Evolutionary conservation across 768 basidiomycete genomes (phyloP).

Genomic region (Nevesoporus exiguus): DNA sequence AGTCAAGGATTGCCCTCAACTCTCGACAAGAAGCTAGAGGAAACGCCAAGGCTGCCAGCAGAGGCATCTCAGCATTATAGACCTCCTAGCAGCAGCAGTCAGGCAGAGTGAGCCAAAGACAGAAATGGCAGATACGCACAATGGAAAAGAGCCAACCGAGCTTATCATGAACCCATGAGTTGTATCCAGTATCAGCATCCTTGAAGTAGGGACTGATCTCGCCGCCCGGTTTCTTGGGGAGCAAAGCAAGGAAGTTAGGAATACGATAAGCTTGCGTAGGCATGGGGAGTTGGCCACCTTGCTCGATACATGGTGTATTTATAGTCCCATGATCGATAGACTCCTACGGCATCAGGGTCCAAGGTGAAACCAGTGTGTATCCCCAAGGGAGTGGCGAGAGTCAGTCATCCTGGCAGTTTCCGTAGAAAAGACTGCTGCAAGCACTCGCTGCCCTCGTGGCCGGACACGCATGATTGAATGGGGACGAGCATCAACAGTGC

Average conservation of each 20-base stretch:
- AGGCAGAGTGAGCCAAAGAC: not conserved
- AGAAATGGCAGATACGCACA: constrained; percentile 8
- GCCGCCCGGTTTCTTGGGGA: constrained; percentile 28
- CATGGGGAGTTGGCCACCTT: constrained; percentile 10
- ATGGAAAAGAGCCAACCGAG: constrained; percentile 23
- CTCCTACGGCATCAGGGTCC: constrained; percentile 1
- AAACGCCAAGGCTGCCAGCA: constrained; percentile 24
- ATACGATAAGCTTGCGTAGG: constrained; percentile 19
- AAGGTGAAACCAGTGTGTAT: constrained; percentile 17
- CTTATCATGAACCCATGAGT: constrained; percentile 22
- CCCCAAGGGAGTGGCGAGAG: constrained; percentile 4
- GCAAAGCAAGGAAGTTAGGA: constrained; percentile 22
- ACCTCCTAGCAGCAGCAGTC: constrained; percentile 19
- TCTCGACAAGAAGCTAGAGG: constrained; percentile 22
- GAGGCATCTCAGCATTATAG: constrained; percentile 24
- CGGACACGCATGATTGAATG: too few relatives aligned
- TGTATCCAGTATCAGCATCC: constrained; percentile 20
- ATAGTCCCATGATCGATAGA: constrained; percentile 3
- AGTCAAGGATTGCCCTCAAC: constrained; percentile 24
- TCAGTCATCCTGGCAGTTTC: not conserved
- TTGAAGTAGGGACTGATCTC: constrained; percentile 26
- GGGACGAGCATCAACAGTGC: too few relatives aligned
- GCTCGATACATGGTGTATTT: constrained; percentile 9
- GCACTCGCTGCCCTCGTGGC: not conserved
- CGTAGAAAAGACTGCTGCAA: not conserved